phyloP scores from a whole-genome alignment of 176 grass and related monocot genomes.

The Pharus latifolius region DNA sequence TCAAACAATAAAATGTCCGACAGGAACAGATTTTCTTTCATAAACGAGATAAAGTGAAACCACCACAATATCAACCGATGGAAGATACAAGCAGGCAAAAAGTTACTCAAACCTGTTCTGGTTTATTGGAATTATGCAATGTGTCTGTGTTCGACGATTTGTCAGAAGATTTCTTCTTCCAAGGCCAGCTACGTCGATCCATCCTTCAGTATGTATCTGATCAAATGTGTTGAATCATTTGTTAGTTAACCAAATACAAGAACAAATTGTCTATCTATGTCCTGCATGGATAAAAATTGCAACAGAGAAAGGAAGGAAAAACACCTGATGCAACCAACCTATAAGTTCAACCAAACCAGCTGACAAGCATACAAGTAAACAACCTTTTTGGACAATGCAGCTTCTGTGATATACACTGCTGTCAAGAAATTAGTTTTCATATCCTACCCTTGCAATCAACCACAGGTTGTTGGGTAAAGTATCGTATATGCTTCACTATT shows the following conservation, averaged over 20 bases:
- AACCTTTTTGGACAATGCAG: background rate
- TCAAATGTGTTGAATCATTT: no score
- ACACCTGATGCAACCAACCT: background rate
- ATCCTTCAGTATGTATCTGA: no score
- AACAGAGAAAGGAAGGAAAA: background rate
- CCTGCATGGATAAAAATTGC: background rate
- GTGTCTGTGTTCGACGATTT: no score
- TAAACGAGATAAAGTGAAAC: background rate
- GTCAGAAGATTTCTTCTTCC: no score
- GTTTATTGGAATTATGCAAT: no score
- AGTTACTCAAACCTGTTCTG: no score
- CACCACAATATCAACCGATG: background rate
- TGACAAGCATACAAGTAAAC: background rate
- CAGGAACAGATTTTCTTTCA: background rate
- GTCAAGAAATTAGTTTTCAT: background rate
- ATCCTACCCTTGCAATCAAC: background rate
- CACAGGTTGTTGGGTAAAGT: background rate
- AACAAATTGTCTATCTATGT: no score
- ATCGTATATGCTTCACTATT: background rate
- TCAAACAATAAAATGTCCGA: background rate
- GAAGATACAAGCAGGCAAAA: background rate
- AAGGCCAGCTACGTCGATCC: no score
- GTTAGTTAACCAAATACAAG: no score
- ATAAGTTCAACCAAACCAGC: background rate
- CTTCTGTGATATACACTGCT: background rate